Evolutionary conservation across 192 early-diverging fungal species (phyloP).

Genomic region (Backusella australiensis): DNA sequence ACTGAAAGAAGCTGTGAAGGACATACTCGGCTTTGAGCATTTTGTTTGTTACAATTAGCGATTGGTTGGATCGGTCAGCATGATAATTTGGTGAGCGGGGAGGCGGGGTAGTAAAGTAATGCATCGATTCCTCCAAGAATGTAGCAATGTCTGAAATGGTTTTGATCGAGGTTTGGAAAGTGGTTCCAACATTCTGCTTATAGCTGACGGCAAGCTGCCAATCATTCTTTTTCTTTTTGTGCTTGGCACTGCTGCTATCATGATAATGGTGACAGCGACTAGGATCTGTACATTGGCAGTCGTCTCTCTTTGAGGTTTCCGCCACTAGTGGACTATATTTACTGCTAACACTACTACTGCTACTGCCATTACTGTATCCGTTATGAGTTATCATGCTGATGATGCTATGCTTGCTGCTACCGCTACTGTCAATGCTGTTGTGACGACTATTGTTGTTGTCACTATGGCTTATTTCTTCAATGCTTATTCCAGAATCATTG

Average conservation of each 20-base stretch:
- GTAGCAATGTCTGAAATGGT: conserved; percentile 17
- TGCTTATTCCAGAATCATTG: neutral
- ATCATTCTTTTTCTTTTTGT: neutral
- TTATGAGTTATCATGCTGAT: neutral
- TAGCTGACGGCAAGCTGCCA: conserved; percentile 17
- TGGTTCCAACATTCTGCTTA: conserved; percentile 8
- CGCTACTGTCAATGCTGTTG: neutral
- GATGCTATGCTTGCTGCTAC: neutral
- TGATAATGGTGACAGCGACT: neutral
- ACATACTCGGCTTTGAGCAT: conserved; percentile 16
- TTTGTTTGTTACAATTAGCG: conserved; percentile 17
- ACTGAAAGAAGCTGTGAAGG: conserved; percentile 7
- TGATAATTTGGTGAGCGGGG: conserved; percentile 11
- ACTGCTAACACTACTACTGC: neutral
- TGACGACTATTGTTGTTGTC: neutral
- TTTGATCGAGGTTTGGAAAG: conserved; percentile 23
- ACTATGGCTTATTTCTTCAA: neutral
- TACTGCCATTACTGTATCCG: neutral
- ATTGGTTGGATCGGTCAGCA: neutral
- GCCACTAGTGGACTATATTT: too few species aligned
- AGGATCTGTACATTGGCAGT: neutral
- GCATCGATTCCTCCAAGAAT: conserved; percentile 12
- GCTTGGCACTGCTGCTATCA: neutral
- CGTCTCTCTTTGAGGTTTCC: neutral
- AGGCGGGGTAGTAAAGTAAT: conserved; percentile 14